Evolutionary conservation across 2,329 filamentous ascomycete species (phyloP).

Genomic region (Rutstroemia sp.): DNA sequence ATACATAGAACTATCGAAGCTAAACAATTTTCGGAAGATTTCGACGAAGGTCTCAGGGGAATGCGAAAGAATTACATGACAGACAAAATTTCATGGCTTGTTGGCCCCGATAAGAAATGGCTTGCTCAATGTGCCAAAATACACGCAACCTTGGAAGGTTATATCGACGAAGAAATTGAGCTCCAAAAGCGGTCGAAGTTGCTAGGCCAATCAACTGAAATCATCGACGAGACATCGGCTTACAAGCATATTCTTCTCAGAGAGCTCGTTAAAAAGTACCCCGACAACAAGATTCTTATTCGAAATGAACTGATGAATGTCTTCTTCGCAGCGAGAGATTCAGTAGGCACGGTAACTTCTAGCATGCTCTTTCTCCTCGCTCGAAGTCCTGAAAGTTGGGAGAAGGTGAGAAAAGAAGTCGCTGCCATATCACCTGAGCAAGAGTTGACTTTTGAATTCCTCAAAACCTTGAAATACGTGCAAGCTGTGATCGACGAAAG

Average conservation of each 20-base stretch:
- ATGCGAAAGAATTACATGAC: slow-evolving; percentile 10
- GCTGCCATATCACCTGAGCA: slow-evolving; percentile 25
- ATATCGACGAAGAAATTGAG: slow-evolving; percentile 12
- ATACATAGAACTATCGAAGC: not conserved
- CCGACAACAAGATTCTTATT: slow-evolving; percentile 33
- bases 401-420: slow-evolving; percentile 24
- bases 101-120: slow-evolving; percentile 4
- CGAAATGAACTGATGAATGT: slow-evolving; percentile 29
- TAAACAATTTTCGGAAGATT: slow-evolving; percentile 3
- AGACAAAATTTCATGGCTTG: slow-evolving; percentile 5
- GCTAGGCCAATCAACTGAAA: not conserved
- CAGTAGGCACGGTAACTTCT: slow-evolving; percentile 31
- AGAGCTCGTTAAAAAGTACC: slow-evolving; percentile 37
- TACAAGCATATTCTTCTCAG: slow-evolving; percentile 37
- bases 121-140: slow-evolving; percentile 7
- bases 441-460: slow-evolving; percentile 39
- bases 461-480: slow-evolving; percentile 46
- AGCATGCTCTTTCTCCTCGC: slow-evolving; percentile 26
- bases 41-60: slow-evolving; percentile 10
- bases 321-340: slow-evolving; percentile 34
- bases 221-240: not conserved
- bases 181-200: not conserved
- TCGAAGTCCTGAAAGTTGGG: slow-evolving; percentile 22
- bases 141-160: slow-evolving; percentile 11
- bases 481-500: slow-evolving; percentile 50